Conservation (phyloP, 169 alveolate genomes). For the Babesia sp. region DNA sequence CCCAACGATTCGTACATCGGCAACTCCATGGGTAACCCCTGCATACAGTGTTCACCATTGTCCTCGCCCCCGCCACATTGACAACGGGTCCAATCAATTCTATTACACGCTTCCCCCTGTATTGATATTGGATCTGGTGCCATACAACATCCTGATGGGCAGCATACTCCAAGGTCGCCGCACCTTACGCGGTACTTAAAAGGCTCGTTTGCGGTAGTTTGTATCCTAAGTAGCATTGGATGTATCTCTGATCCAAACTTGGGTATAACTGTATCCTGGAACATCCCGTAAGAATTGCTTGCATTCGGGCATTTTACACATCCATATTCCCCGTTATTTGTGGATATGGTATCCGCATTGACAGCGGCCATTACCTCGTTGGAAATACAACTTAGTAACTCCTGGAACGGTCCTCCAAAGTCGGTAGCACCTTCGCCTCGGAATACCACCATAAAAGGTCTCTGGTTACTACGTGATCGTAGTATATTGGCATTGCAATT, state of each 20-base stretch:
- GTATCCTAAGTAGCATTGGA: neutral
- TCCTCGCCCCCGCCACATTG: conserved; percentile 57
- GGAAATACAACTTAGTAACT: conserved; percentile 83
- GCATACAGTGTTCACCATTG: conserved; percentile 22
- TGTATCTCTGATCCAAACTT: conserved; percentile 34
- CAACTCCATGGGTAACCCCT: conserved; percentile 66
- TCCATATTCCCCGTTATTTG: conserved; percentile 24
- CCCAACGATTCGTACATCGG: conserved; percentile 89
- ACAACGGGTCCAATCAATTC: conserved; percentile 15
- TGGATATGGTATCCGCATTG: conserved; percentile 43
- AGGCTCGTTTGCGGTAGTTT: neutral
- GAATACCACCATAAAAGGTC: conserved; percentile 90
- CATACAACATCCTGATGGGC: conserved; percentile 63
- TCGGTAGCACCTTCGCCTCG: conserved; percentile 91
- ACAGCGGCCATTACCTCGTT: conserved; percentile 86
- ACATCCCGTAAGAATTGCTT: conserved; percentile 83
- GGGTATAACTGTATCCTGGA: conserved; percentile 86
- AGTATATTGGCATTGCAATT: conserved; percentile 64
- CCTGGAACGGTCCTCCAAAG: conserved; percentile 92
- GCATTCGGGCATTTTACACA: conserved; percentile 81
- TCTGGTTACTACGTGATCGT: conserved; percentile 54
- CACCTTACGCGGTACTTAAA: conserved; percentile 14
- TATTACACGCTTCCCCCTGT: conserved; percentile 27
- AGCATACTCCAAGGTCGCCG: conserved; percentile 45
- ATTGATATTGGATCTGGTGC: neutral